Conservation (phyloP, 2,329 filamentous ascomycete genomes). For the Aureobasidium sp. region DNA sequence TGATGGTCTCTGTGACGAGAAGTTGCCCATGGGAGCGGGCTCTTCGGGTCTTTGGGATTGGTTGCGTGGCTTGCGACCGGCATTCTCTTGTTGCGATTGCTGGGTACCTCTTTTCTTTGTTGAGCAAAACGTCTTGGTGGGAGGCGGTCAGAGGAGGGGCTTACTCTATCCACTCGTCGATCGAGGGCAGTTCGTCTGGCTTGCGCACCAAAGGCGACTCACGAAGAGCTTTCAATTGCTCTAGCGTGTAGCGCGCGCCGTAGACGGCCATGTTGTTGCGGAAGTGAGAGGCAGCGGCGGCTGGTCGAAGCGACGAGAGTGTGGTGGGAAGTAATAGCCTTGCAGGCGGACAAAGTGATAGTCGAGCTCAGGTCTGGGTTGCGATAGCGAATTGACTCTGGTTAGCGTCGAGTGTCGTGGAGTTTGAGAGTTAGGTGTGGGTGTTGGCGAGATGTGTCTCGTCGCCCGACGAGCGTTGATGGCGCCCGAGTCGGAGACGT, state of each 20-base stretch:
- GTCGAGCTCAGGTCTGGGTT: neutral
- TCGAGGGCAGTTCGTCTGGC: slow-evolving; percentile 68
- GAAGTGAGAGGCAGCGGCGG: slow-evolving; percentile 5
- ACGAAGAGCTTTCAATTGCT: slow-evolving; percentile 66
- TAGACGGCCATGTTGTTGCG: slow-evolving; percentile 20
- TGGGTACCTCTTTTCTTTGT: slow-evolving; percentile 14
- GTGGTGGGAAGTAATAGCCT: neutral
- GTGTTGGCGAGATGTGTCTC: slow-evolving; percentile 4
- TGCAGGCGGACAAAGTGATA: neutral
- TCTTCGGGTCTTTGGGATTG: slow-evolving; percentile 18
- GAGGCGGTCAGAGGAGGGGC: slow-evolving; percentile 18
- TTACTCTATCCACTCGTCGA: slow-evolving; percentile 96
- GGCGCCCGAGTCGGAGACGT: neutral
- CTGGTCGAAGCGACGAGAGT: neutral
- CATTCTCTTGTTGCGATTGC: slow-evolving; percentile 11
- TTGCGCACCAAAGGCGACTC: slow-evolving; percentile 77
- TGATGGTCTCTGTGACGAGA: slow-evolving; percentile 26
- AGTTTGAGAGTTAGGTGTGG: neutral
- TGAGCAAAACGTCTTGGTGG: neutral
- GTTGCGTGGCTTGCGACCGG: slow-evolving; percentile 13
- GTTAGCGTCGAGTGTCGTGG: neutral
- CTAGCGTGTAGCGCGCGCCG: slow-evolving; percentile 60
- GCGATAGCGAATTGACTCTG: neutral
- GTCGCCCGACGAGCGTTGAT: neutral
- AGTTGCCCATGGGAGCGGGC: slow-evolving; percentile 29